Evolutionary conservation across 139 green algal genomes (phyloP), one percentile per base, ranked within the genome.

Genomic region (Pseudopediastrum boryanum): DNA sequence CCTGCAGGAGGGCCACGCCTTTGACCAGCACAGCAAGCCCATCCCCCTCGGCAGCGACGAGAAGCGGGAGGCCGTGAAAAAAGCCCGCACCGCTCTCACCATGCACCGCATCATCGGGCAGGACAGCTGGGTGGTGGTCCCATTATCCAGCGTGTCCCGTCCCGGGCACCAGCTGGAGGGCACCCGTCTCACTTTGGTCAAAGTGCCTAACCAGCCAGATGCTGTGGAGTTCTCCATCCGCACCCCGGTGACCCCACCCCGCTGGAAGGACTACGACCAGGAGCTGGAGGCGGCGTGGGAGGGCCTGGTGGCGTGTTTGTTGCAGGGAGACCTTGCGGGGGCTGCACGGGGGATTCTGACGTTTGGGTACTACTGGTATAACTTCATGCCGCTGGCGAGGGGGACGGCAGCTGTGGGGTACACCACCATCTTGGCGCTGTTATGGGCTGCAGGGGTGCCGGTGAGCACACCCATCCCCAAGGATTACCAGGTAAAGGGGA

Each of bases 381-480:
- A 98, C 84, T 98, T 98, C 90, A 98, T 98, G 94, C 95, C 95
- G 10, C 86, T 98, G 72, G 93, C 93, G 9, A 87, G 95, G 12
- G 94, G 95, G 71, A 96, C 91, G 0, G 95, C 95, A 19, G 91
- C 91, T 1, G 91, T 91, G 52, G 94, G 95, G 38, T 95, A 96
- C 82, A 92, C 93, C 38, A 92, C 87, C 3, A 83, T 98, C n/a
- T 90, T 98, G 54, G 85, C 56, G 6, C 78, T 94, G 13, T 94
- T 97, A 68, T 92, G 95, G 89, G 95, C 92, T 0, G 87, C 90
- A 0, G 90, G 88, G 46, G 90, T 96, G 84, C 92, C 95, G 10
- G 84, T 97, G 38, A 91, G 81, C 0, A 76, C 80, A 0, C 23
- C 52, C 63, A 96, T 97, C 58, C 94, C 94, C n/a, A 86, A 86